Evolutionary conservation across 2,329 filamentous ascomycete species (phyloP).

Genomic region (Alternaria longipes): DNA sequence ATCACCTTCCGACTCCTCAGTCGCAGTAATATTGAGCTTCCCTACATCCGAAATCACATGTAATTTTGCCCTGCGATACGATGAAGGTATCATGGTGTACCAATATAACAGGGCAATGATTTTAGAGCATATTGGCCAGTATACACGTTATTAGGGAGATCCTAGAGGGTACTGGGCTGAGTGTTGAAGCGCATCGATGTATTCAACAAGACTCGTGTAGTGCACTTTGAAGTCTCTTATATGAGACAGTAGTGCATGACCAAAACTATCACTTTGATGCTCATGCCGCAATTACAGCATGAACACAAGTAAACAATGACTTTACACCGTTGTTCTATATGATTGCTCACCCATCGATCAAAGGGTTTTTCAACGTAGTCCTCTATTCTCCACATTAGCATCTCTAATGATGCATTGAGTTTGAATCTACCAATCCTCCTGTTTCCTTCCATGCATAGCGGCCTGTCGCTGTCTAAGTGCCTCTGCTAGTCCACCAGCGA

Average conservation of each 20-base stretch:
- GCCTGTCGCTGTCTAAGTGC: slow-evolving; percentile 60
- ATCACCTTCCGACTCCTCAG: background rate
- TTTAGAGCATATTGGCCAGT: background rate
- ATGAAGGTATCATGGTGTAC: background rate
- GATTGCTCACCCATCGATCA: background rate
- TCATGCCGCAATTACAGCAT: background rate
- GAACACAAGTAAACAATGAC: background rate
- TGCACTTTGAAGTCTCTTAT: background rate
- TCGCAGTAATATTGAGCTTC: background rate
- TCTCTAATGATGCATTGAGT: background rate
- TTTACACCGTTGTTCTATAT: background rate
- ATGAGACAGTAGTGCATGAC: background rate
- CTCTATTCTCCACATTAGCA: background rate
- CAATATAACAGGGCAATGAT: background rate
- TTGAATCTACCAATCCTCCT: slow-evolving; percentile 45
- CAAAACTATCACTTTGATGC: background rate
- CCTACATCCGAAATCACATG: background rate
- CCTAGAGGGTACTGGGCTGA: background rate
- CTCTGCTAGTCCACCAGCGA: slow-evolving; percentile 62
- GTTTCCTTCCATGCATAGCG: slow-evolving; percentile 57
- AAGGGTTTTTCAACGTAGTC: background rate
- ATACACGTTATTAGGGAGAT: background rate
- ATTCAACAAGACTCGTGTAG: background rate
- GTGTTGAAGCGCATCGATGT: background rate
- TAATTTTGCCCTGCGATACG: background rate